A percentile compares a stretch with the other conserved stretches of the same genome.
Evolutionary conservation across 2,329 filamentous ascomycete genomes (phyloP).

Genomic region (Seiridium unicorne): DNA sequence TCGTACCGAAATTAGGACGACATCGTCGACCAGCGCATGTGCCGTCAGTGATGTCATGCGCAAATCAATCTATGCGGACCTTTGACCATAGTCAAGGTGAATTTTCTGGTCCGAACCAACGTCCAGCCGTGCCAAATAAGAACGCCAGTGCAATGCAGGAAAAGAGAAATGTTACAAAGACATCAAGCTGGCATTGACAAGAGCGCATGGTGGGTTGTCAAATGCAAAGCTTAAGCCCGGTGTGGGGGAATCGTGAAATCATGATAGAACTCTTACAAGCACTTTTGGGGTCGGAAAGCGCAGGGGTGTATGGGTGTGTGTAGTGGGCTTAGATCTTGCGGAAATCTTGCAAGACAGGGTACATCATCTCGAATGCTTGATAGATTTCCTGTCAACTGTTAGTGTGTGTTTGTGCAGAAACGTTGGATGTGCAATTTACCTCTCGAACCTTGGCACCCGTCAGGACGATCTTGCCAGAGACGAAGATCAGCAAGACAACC

Average conservation of each 20-base stretch:
- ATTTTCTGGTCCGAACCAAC: conserved; percentile 26
- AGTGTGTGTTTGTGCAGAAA: background rate
- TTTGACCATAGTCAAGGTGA: conserved; percentile 21
- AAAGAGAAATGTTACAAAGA: conserved; percentile 27
- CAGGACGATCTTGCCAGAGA: conserved; percentile 96
- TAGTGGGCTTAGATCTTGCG: conserved; percentile 48
- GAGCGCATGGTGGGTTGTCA: background rate
- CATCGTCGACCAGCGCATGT: conserved; percentile 40
- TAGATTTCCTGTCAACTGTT: conserved; percentile 69
- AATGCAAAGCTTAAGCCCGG: background rate
- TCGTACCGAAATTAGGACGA: conserved; percentile 34
- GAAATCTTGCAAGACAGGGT: conserved; percentile 82
- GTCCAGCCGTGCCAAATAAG: conserved; percentile 21
- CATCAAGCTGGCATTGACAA: background rate
- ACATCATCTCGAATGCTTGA: conserved; percentile 95
- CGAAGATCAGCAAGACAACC: conserved; percentile 96
- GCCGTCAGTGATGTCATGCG: conserved; percentile 32
- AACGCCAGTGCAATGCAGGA: conserved; percentile 61
- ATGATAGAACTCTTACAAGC: conserved; percentile 23
- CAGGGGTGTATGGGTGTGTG: conserved; percentile 12
- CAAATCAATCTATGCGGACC: conserved; percentile 27
- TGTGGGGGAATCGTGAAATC: conserved; percentile 24
- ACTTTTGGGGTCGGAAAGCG: conserved; percentile 10
- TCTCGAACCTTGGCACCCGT: conserved; percentile 97
- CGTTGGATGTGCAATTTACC: conserved; percentile 11